A percentile compares a stretch with the other conserved stretches of the same genome.
These are phyloP conservation scores for Lachnellula subtilissima DNA, from an alignment of 2,329 filamentous ascomycete genomes.

Conservation along the genomic window DNA sequence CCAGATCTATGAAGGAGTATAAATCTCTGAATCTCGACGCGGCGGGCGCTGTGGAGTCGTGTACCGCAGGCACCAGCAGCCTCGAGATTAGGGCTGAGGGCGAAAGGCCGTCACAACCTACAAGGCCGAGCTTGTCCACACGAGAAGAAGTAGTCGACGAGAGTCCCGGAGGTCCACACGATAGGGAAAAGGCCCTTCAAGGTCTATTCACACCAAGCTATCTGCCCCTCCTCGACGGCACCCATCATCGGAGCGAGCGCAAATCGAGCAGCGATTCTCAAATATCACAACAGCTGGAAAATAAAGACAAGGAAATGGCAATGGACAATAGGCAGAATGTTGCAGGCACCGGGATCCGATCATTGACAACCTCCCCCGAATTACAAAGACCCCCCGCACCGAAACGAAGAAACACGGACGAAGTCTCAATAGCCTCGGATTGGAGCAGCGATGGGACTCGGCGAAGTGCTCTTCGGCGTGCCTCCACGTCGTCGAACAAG, in stretches of 20 bases:
- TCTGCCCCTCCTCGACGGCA: conserved; percentile 54
- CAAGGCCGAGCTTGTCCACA: conserved; percentile 9
- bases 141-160: conserved; percentile 30
- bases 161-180: conserved; percentile 42
- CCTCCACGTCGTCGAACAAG: conserved; percentile 45
- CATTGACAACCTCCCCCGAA: conserved; percentile 22
- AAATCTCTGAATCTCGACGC: conserved; percentile 24
- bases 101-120: conserved; percentile 35
- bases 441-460: conserved; percentile 46
- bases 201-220: conserved; percentile 60
- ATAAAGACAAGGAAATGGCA: conserved; percentile 16
- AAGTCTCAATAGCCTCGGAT: conserved; percentile 46
- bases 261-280: conserved; percentile 20
- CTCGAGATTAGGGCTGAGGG: conserved; percentile 6
- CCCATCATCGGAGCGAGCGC: conserved; percentile 21
- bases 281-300: conserved; percentile 3
- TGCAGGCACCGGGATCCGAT: conserved; percentile 21
- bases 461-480: conserved; percentile 54
- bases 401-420: conserved; percentile 30
- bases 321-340: conserved; percentile 15
- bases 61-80: conserved; percentile 17
- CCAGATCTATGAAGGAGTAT: conserved; percentile 23
- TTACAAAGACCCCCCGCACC: conserved; percentile 20
- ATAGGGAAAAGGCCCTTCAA: conserved; percentile 55
- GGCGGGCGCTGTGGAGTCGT: conserved; percentile 19